phyloP scores from a whole-genome alignment of 495 filamentous ascomycete species.

The Neurospora sp. region DNA sequence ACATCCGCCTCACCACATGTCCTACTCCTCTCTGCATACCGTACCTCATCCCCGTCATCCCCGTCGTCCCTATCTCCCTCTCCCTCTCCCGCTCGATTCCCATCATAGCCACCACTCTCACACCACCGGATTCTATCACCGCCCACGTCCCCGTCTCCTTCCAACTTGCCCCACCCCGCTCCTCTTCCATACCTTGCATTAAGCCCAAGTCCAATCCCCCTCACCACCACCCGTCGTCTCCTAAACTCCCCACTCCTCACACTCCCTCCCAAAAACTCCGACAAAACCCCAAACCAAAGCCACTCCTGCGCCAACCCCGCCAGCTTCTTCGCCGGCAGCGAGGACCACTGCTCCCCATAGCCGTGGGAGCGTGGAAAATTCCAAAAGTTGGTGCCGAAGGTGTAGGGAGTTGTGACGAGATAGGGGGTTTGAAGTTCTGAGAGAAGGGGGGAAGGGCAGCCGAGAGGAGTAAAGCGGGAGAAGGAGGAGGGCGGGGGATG shows the following conservation, averaged over 20 bases:
- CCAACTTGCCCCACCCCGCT: background rate
- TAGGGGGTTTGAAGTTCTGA: slow-evolving; percentile 12
- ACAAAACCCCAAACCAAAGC: slow-evolving; percentile 17
- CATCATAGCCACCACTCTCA: background rate
- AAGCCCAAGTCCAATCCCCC: background rate
- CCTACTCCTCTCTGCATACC: background rate
- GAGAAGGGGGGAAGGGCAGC: background rate
- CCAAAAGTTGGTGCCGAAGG: slow-evolving; percentile 16
- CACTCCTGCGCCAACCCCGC: slow-evolving; percentile 16
- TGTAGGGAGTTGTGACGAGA: slow-evolving; percentile 14
- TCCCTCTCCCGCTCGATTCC: background rate
- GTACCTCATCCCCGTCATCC: background rate
- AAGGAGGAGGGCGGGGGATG: background rate
- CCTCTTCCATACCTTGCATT: background rate
- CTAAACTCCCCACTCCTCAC: background rate
- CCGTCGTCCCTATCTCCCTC: no score
- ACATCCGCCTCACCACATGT: background rate
- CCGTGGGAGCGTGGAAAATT: slow-evolving; percentile 16
- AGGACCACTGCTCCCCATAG: slow-evolving; percentile 16
- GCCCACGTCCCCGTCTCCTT: background rate
- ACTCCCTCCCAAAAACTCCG: slow-evolving; percentile 14
- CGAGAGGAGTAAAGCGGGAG: background rate
- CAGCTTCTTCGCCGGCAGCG: slow-evolving; percentile 11
- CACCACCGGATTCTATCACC: no score
- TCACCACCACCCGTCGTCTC: background rate